These are phyloP conservation scores for Fraxinus quadrangulata DNA, from an alignment of 257 asterid species.

Conservation along the genomic window DNA sequence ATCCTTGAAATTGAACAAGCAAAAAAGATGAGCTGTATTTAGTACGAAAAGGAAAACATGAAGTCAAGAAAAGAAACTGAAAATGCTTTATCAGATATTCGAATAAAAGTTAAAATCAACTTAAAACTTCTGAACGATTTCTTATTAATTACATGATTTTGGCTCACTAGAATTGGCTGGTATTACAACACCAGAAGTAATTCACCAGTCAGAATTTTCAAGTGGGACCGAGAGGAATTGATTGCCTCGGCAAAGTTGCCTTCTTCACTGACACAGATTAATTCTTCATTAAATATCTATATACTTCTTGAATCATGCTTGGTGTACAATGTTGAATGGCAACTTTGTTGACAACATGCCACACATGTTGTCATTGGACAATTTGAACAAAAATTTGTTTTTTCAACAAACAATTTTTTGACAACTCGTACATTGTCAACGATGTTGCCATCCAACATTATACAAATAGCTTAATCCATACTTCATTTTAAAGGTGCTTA, in stretches of 20 bases:
- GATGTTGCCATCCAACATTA: too few relatives aligned
- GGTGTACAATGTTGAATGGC: too few relatives aligned
- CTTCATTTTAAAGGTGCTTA: not conserved
- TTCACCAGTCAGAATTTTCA: not conserved
- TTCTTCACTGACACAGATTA: not conserved
- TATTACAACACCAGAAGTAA: not conserved
- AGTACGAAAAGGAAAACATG: not conserved
- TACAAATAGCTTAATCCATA: not conserved
- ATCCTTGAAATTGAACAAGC: not conserved
- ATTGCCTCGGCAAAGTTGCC: conserved; percentile 24
- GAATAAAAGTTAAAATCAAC: not conserved
- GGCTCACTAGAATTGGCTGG: not conserved
- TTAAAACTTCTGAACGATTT: not conserved
- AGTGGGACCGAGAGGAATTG: conserved; percentile 1
- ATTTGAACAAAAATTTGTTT: too few relatives aligned
- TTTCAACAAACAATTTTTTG: too few relatives aligned
- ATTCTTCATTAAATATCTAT: not conserved
- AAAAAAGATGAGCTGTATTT: not conserved
- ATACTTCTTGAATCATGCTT: not conserved
- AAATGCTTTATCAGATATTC: not conserved
- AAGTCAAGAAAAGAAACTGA: not conserved
- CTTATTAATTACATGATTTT: not conserved
- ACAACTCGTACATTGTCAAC: too few relatives aligned
- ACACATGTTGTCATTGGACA: too few relatives aligned
- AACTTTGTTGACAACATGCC: too few relatives aligned